Evolutionary conservation across 441 rosid species (phyloP).

Genomic region (Francoa sonchifolia): DNA sequence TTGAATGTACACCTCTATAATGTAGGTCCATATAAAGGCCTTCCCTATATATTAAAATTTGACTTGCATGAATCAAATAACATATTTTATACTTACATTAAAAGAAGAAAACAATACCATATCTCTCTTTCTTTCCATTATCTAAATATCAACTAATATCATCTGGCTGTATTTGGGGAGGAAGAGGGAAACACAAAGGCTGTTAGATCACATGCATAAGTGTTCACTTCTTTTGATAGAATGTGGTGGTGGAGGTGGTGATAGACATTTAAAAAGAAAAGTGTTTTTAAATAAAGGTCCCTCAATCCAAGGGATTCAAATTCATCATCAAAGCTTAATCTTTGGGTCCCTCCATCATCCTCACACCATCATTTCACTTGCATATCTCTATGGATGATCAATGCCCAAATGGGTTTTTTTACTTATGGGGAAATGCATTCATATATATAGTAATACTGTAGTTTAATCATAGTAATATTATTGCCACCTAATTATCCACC

Average conservation of each 20-base stretch:
- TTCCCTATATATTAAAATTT: slow-evolving; percentile 12
- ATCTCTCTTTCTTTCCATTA: neutral
- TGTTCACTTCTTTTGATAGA: slow-evolving; percentile 46
- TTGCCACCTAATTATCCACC: slow-evolving; percentile 70
- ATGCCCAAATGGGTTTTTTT: too few relatives aligned
- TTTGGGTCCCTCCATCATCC: slow-evolving; percentile 56
- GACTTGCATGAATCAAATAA: slow-evolving; percentile 26
- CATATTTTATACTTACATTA: slow-evolving; percentile 34
- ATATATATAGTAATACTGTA: too few relatives aligned
- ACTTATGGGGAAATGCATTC: slow-evolving; percentile 35
- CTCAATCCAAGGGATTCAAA: slow-evolving; percentile 73
- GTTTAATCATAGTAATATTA: slow-evolving; percentile 41
- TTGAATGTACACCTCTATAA: slow-evolving; percentile 13
- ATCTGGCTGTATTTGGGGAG: slow-evolving; percentile 21
- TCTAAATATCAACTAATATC: too few relatives aligned
- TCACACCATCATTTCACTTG: slow-evolving; percentile 52
- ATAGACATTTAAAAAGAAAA: slow-evolving; percentile 27
- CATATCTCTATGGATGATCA: slow-evolving; percentile 20
- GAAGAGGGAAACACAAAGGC: slow-evolving; percentile 66
- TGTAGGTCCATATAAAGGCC: slow-evolving; percentile 25
- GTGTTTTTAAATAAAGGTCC: too few relatives aligned
- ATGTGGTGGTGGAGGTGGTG: too few relatives aligned
- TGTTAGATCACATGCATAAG: slow-evolving; percentile 75
- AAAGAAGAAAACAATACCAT: slow-evolving; percentile 35
- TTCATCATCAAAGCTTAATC: slow-evolving; percentile 24